Base-by-base conservation (phyloP, 306 rosid genomes). In the Malus orientalis region DNA sequence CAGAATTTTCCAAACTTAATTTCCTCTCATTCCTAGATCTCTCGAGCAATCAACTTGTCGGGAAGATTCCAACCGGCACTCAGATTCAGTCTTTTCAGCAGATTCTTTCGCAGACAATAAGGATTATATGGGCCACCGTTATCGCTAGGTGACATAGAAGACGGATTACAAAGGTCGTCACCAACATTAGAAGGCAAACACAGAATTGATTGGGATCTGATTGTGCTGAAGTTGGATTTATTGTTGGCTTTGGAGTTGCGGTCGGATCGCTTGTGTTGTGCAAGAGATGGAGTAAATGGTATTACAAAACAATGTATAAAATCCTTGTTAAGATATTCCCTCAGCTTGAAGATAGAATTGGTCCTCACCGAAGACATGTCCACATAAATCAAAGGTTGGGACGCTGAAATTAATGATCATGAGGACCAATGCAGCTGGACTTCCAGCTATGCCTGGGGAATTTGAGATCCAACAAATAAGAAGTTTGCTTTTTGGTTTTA, bases 81-180 rank as follows among this genome's bases (percentile, higher is more conserved):
- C 18, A 47, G 19, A 13, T 47, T 47, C 0, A 0, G n/a, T 85
- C 23, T 87, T 85, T 61, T 8, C 13, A 23, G 7, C 38, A 5
- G 38, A 22, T 19, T 83, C 79, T 1, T 79, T 69, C 8, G 8
- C 8, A 20, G 82, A 83, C 0, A 87, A 88, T 10, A 73, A n/a
- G 82, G 75, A 40, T 45, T 83, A 54, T 83, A 62, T 45, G 88
- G 86, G 6, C 73, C 67, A 29, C 30, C 30, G 30, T 29, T 25
- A 25, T 25, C 27, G 27, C 27, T 25, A 25, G 27, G 27, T 25
- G 27, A 25, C 27, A 25, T 29, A 29, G 30, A 29, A 2, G 30
- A 29, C 30, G 30, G 30, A 29, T 29, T 2, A 29, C 3, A 2
- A 29, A 29, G 30, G 30, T 29, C 3, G 3, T 16, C 22, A 11